Conservation (phyloP, 352 stramenopile genomes). For the Phytophthora citricola region DNA sequence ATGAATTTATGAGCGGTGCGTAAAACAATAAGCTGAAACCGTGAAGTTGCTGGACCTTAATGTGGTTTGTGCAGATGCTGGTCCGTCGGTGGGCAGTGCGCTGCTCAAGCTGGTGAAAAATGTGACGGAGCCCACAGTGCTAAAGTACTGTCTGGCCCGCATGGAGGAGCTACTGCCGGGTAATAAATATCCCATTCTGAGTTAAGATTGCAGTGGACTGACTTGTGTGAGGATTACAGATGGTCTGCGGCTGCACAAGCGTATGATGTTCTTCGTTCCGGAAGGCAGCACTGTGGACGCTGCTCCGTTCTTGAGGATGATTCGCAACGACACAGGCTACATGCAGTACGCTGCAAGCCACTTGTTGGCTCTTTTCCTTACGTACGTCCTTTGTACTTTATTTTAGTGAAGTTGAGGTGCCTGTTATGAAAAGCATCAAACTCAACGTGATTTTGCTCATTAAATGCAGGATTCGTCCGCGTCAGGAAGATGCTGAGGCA, state of each 20-base stretch:
- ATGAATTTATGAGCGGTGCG: slow-evolving; percentile 72
- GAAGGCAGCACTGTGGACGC: slow-evolving; percentile 80
- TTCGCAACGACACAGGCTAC: slow-evolving; percentile 87
- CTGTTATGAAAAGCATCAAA: too few relatives aligned
- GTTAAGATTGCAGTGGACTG: not conserved
- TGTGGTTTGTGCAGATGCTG: slow-evolving; percentile 53
- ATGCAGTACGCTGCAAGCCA: slow-evolving; percentile 84
- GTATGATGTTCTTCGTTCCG: slow-evolving; percentile 79
- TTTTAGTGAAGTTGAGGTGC: not conserved
- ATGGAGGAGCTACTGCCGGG: slow-evolving; percentile 88
- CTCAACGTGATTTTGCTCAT: not conserved
- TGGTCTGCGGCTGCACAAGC: slow-evolving; percentile 78
- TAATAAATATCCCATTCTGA: slow-evolving; percentile 14
- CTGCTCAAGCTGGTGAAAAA: slow-evolving; percentile 90
- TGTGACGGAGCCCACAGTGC: slow-evolving; percentile 86
- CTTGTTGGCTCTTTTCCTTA: slow-evolving; percentile 86
- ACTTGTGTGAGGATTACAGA: slow-evolving; percentile 42
- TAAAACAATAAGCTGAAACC: not conserved
- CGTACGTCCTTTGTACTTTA: slow-evolving; percentile 44
- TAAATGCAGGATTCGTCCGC: slow-evolving; percentile 65
- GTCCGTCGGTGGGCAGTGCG: slow-evolving; percentile 59
- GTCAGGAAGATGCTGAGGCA: slow-evolving; percentile 81
- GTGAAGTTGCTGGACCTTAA: not conserved
- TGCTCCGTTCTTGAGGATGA: slow-evolving; percentile 82
- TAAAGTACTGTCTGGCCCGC: slow-evolving; percentile 87